Percentiles rank a stretch among this genome's conserved stretches.
Conservation (phyloP, 2,329 filamentous ascomycete species). For the Sporothrix sp. region DNA sequence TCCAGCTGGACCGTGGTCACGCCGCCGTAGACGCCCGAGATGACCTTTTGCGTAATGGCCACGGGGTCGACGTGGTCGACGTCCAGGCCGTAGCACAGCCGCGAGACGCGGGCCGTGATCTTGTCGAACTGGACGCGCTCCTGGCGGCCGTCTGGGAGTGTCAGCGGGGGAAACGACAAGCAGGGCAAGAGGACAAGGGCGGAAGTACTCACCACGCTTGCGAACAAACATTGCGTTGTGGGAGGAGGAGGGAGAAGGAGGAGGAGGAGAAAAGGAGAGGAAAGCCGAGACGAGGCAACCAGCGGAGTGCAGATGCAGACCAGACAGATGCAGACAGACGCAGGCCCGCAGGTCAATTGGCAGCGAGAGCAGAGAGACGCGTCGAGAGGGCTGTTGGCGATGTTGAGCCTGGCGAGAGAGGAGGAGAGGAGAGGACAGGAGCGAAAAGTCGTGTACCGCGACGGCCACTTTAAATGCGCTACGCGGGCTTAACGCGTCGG, state of each 20-base stretch:
- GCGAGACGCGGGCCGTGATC: slow-evolving; percentile 96
- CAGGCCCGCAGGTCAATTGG: slow-evolving; percentile 2
- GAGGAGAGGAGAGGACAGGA: slow-evolving; percentile 2
- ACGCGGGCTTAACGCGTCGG: slow-evolving; percentile 17
- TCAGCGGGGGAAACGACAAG: slow-evolving; percentile 7
- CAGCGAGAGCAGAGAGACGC: neutral
- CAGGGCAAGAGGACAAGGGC: neutral
- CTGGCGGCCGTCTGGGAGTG: slow-evolving; percentile 83
- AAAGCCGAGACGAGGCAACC: no score
- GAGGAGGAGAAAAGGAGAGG: neutral
- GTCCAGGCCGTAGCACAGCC: slow-evolving; percentile 95
- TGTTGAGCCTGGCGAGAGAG: slow-evolving; percentile 6
- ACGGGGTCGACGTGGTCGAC: slow-evolving; percentile 91
- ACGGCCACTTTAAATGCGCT: slow-evolving; percentile 18
- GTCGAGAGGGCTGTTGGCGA: neutral
- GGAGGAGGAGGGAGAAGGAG: slow-evolving; percentile 7
- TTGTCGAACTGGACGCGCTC: slow-evolving; percentile 99
- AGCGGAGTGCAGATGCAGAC: neutral
- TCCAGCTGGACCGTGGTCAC: slow-evolving; percentile 95
- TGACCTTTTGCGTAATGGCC: slow-evolving; percentile 98
- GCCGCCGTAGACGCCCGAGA: slow-evolving; percentile 97
- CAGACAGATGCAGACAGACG: neutral
- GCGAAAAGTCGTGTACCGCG: slow-evolving; percentile 15
- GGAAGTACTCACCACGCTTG: slow-evolving; percentile 47
- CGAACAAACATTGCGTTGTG: slow-evolving; percentile 47